These are phyloP conservation scores for Fusarium sp. DNA, from an alignment of 2,329 filamentous ascomycete species.

Conservation along the genomic window DNA sequence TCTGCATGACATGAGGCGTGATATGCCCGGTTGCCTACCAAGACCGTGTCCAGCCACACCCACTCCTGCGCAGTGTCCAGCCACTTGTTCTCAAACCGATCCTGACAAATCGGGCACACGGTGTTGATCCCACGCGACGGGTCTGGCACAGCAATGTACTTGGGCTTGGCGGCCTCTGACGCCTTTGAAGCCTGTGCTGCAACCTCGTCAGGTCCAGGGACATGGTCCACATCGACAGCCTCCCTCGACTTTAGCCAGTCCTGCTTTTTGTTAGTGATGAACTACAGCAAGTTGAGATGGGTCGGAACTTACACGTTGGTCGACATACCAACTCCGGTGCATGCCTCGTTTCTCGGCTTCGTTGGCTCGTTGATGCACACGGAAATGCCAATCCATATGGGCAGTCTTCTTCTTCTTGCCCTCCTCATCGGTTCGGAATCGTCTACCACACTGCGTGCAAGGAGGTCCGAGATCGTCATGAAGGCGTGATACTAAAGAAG, in stretches of 20 bases:
- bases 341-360: slow-evolving; percentile 88
- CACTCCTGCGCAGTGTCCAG: slow-evolving; percentile 94
- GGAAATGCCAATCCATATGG: slow-evolving; percentile 99
- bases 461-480: slow-evolving; percentile 87
- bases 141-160: slow-evolving; percentile 86
- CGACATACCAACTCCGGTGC: slow-evolving; percentile 94
- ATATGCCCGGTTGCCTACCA: slow-evolving; percentile 82
- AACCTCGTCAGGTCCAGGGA: slow-evolving; percentile 47
- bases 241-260: slow-evolving; percentile 93
- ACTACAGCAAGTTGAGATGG: not conserved
- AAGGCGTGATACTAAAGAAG: slow-evolving; percentile 77
- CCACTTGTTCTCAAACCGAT: slow-evolving; percentile 93
- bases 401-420: slow-evolving; percentile 87
- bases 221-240: slow-evolving; percentile 73
- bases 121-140: slow-evolving; percentile 79
- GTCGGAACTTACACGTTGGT: slow-evolving; percentile 74
- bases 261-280: slow-evolving; percentile 55
- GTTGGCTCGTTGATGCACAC: slow-evolving; percentile 87
- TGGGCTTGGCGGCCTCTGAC: slow-evolving; percentile 59
- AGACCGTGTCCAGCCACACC: slow-evolving; percentile 92
- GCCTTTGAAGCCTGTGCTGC: slow-evolving; percentile 50
- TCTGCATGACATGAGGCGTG: slow-evolving; percentile 92
- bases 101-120: slow-evolving; percentile 93
- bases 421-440: slow-evolving; percentile 81
- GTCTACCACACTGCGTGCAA: slow-evolving; percentile 90